Evolutionary conservation across 2,329 filamentous ascomycete species (phyloP), one percentile per base, ranked within the genome.

Genomic region (Calonectria ilicicola): DNA sequence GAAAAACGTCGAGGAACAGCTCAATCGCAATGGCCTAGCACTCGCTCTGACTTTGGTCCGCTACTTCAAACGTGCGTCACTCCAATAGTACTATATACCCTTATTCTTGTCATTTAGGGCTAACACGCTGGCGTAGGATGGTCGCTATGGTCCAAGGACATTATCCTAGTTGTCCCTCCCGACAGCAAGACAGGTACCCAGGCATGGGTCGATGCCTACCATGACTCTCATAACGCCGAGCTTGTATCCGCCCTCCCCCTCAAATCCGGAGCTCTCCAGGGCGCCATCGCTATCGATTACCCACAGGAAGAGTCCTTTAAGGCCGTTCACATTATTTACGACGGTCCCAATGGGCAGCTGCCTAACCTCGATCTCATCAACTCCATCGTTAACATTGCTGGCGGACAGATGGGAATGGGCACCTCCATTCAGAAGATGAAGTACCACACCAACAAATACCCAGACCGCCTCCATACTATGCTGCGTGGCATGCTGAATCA

Each of bases 121-220:
- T 83, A 40, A 82, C 67, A 67, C 44, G 17, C n/a, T 12, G 14
- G n/a, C 12, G 29, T 42, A 92, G 91, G 93, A 78, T 99, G 97
- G 97, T 98, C 95, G 66, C 89, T 99, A 32, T 99, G 97, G 97
- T 98, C 96, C 72, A 99, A 99, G 84, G 97, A 99, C 83, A 98
- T 99, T 77, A 96, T 99, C 71, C 92, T 99, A 78, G 85, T 99
- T 7, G 90, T 99, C 58, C 93, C 97, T 0, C 93, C 94, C 0
- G 97, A 99, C 84, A 98, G 95, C 83, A 93, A 93, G 72, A 93
- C 94, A 14, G 97, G 96, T 1, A 95, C 95, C 0, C 96, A 98
- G 82, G 97, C 97, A 27, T 99, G 97, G 97, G 95, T 98, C 10
- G 96, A 98, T 81, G 97, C 97, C 1, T 99, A 99, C 83, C 97